Percentiles rank a stretch among this genome's conserved stretches.
phyloP scores from a whole-genome alignment of 345 rosid genomes.

The Draba incana region DNA sequence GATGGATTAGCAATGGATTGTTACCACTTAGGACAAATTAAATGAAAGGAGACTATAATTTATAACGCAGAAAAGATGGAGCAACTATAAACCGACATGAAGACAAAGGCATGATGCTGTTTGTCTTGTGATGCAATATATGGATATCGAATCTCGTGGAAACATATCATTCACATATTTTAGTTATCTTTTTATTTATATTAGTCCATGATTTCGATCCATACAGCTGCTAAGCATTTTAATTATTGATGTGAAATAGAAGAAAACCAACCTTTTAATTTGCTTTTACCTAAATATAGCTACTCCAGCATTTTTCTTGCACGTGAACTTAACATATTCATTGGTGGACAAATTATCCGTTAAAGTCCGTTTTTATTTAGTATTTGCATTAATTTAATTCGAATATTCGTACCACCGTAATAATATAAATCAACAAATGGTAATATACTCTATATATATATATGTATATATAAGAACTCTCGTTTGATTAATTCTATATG shows the following conservation, averaged over 20 bases:
- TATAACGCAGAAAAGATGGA: conserved; percentile 29
- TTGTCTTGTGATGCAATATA: conserved; percentile 41
- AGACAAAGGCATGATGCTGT: conserved; percentile 43
- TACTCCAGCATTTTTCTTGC: conserved; percentile 7
- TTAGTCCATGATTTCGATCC: conserved; percentile 37
- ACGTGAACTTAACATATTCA: not conserved
- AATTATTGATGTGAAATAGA: conserved; percentile 31
- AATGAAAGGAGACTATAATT: conserved; percentile 11
- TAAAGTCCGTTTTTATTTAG: too few relatives aligned
- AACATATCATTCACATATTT: conserved; percentile 38
- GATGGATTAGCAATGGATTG: conserved; percentile 2
- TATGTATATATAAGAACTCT: not conserved
- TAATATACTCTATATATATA: too few relatives aligned
- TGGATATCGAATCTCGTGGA: conserved; percentile 33
- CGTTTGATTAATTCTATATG: conserved; percentile 31
- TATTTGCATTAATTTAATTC: too few relatives aligned
- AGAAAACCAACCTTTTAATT: conserved; percentile 23
- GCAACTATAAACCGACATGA: conserved; percentile 42
- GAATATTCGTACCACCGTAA: too few relatives aligned
- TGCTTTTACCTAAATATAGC: conserved; percentile 22
- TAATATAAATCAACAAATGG: too few relatives aligned
- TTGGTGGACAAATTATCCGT: not conserved
- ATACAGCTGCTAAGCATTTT: conserved; percentile 42
- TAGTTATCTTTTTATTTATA: conserved; percentile 27
- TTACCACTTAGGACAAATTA: conserved; percentile 11